Evolutionary conservation across 176 grass and related monocot genomes (phyloP).

Genomic region (Ananas comosus): DNA sequence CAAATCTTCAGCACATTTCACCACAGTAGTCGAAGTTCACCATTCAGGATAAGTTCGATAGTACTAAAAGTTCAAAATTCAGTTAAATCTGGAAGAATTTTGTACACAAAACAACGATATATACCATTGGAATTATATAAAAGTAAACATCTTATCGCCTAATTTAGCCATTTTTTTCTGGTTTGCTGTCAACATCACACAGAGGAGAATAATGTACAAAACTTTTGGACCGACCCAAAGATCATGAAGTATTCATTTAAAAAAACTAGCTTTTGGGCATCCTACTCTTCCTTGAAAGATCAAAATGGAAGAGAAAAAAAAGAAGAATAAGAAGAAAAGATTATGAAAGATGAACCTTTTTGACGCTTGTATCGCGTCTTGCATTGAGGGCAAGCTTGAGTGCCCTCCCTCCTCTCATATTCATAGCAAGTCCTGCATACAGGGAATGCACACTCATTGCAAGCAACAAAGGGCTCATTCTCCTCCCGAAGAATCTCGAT

Average conservation of each 20-base stretch:
- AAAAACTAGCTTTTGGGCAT: background rate
- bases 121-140: background rate
- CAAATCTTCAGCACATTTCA: background rate
- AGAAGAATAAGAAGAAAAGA: background rate
- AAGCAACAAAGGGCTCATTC: slow-evolving; percentile 35
- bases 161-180: too few species aligned
- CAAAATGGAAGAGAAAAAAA: background rate
- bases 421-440: slow-evolving; percentile 37
- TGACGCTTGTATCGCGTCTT: slow-evolving; percentile 43
- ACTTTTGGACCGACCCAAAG: too few species aligned
- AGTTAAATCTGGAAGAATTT: background rate
- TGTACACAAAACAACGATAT: background rate
- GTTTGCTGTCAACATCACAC: too few species aligned
- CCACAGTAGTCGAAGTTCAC: background rate
- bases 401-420: slow-evolving; percentile 44
- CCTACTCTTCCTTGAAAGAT: background rate
- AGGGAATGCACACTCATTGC: slow-evolving; percentile 45
- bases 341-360: slow-evolving; percentile 23
- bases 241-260: too few species aligned
- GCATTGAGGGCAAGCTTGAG: slow-evolving; percentile 45
- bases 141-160: too few species aligned
- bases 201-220: too few species aligned
- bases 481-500: slow-evolving; percentile 23
- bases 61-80: background rate
- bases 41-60: background rate